Base-by-base conservation (phyloP, 140 eudicot genomes). In the Flaveria floridana region DNA sequence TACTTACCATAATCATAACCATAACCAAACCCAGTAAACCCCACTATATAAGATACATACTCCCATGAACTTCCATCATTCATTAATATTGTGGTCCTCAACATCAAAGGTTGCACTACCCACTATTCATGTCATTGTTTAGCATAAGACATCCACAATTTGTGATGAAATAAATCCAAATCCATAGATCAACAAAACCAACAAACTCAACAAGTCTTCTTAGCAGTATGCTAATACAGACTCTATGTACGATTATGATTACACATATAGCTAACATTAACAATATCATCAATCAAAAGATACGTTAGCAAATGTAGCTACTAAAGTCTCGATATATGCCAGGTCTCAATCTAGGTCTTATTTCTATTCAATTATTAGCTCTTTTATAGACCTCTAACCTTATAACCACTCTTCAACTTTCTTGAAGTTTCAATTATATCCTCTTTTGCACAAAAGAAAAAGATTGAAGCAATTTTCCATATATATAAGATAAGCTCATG, bases 141-240 rank as follows among this genome's bases (percentile, higher is more conserved):
- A 65, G 21, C 59, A 53, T 16, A 55, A 18, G 26, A 18, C 62
- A 55, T 55, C 26, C 25, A 55, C 13, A 55, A 55, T 18, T 55
- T 55, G 25, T 6, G 26, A 55, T 2, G 21, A n/a, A 18, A 55
- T 55, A 55, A 55, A 55, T 55, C 62, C 26, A 16, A 55, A 55
- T 55, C 19, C 62, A 16, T 55, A 55, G 13, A 55, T 55, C 13
- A 16, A 55, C 7, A 1, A 47, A 47, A 12, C 53, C n/a, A 47
- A 63, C 74, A 34, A 66, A 34, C 74, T 34, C 59, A 14, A 21
- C 1, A 48, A 65, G 41, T 30, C 72, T 65, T 64, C 23, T 50
- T 75, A 65, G 72, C 62, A 75, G 41, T 58, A 65, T 20, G 64
- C 21, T 28, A 74, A 64, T 46, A 75, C 46, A 47, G 34, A 48